Evolutionary conservation across 2,329 filamentous ascomycete genomes (phyloP).

Genomic region (Tolypocladium pustulatum): DNA sequence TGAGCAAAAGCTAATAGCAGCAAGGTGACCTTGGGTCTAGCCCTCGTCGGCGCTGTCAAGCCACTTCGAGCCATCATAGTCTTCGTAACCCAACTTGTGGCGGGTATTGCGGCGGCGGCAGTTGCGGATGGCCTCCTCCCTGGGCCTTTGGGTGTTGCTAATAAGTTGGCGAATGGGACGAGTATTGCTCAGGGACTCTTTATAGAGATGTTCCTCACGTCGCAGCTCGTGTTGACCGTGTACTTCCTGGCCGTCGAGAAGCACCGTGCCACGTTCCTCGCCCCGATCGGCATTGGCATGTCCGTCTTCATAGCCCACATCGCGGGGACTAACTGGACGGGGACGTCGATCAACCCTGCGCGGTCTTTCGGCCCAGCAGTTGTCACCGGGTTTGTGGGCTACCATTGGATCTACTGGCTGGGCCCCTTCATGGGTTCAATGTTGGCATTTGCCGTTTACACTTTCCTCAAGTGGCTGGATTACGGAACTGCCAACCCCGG

Average conservation of each 20-base stretch:
- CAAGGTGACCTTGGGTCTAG: conserved; percentile 46
- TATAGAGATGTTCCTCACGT: conserved; percentile 56
- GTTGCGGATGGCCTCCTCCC: conserved; percentile 49
- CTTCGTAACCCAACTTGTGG: conserved; percentile 46
- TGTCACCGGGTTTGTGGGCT: conserved; percentile 28
- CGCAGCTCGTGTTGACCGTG: conserved; percentile 52
- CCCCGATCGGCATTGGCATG: conserved; percentile 62
- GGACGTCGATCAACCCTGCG: conserved; percentile 39
- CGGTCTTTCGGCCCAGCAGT: conserved; percentile 39
- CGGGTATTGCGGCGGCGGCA: conserved; percentile 46
- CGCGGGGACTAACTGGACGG: conserved; percentile 34
- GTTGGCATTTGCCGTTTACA: conserved; percentile 39
- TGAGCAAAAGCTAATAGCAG: not conserved
- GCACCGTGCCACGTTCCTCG: conserved; percentile 60
- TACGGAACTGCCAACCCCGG: conserved; percentile 40
- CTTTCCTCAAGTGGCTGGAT: conserved; percentile 37
- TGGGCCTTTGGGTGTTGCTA: conserved; percentile 42
- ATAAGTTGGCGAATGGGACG: conserved; percentile 40
- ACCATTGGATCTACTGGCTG: conserved; percentile 47
- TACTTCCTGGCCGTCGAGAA: conserved; percentile 65
- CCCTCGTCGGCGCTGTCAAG: conserved; percentile 47
- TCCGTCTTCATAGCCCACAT: conserved; percentile 53
- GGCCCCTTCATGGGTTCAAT: conserved; percentile 39
- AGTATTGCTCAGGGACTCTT: conserved; percentile 50
- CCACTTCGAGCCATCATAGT: conserved; percentile 40